Percentiles rank a stretch among this genome's conserved stretches.
Evolutionary conservation across 306 rosid species (phyloP).

Genomic region (Trichosanthes truncata): DNA sequence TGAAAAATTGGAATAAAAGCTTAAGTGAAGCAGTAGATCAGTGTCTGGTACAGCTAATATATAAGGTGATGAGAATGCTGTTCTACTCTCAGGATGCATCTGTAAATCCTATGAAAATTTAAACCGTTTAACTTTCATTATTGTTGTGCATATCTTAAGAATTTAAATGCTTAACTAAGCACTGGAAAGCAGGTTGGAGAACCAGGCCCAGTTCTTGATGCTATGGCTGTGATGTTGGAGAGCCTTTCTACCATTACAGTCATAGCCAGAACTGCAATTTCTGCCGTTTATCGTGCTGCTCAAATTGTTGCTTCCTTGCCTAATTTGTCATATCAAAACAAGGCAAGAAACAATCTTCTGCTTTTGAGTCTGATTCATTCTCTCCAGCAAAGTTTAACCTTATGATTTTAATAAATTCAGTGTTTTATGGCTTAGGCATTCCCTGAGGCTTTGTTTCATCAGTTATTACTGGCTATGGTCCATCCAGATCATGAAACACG

Average conservation of each 20-base stretch:
- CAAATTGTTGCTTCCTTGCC: conserved; percentile 84
- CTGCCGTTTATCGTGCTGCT: conserved; percentile 61
- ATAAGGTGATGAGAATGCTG: conserved; percentile 42
- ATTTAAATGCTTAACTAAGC: conserved; percentile 17
- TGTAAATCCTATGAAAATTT: conserved; percentile 3
- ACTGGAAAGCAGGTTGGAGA: conserved; percentile 69
- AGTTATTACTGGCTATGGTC: conserved; percentile 76
- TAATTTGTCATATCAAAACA: conserved; percentile 52
- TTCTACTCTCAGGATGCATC: neutral
- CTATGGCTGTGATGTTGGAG: conserved; percentile 84
- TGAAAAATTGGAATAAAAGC: conserved; percentile 53
- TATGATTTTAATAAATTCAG: conserved; percentile 18
- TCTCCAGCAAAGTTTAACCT: conserved; percentile 14
- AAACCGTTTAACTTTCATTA: conserved; percentile 2
- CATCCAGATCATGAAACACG: conserved; percentile 92
- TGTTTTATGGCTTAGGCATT: conserved; percentile 47
- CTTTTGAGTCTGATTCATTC: conserved; percentile 13
- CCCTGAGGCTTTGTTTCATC: conserved; percentile 95
- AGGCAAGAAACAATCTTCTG: conserved; percentile 48
- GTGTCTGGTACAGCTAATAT: conserved; percentile 71
- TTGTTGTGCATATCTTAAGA: conserved; percentile 6
- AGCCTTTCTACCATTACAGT: conserved; percentile 53
- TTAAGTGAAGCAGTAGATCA: conserved; percentile 64
- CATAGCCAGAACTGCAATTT: conserved; percentile 61
- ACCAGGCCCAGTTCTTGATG: conserved; percentile 73